Conservation (phyloP, 1,284 basidiomycete species). For the Spongispora temasekensis region DNA sequence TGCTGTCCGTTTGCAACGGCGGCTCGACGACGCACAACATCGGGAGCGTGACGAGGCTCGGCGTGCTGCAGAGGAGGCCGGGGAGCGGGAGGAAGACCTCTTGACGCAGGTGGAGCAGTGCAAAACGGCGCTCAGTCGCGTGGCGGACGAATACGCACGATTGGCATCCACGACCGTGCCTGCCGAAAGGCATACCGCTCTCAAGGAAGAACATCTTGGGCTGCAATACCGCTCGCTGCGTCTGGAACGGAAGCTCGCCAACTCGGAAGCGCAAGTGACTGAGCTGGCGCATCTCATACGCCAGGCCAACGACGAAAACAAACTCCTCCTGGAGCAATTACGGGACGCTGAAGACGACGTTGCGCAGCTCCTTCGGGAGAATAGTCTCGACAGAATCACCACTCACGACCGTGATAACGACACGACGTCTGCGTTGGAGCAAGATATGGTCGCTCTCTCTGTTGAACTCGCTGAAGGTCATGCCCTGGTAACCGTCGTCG, state of each 20-base stretch:
- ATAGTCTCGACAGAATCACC: neutral
- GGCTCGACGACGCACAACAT: conserved; percentile 31
- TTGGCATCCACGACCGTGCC: conserved; percentile 55
- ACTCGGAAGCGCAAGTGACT: conserved; percentile 64
- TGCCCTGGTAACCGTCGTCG: conserved; percentile 13
- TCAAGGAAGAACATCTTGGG: conserved; percentile 44
- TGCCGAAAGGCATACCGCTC: conserved; percentile 38
- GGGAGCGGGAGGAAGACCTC: conserved; percentile 42
- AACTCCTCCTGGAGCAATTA: conserved; percentile 44
- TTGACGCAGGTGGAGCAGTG: conserved; percentile 52
- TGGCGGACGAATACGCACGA: conserved; percentile 59
- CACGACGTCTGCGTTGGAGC: conserved; percentile 14
- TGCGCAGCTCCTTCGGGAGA: conserved; percentile 21
- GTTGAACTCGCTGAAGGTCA: conserved; percentile 20
- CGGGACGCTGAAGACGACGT: conserved; percentile 45
- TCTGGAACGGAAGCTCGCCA: conserved; percentile 66
- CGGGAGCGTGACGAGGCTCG: conserved; percentile 35
- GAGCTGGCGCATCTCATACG: conserved; percentile 66
- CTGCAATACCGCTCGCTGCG: conserved; percentile 50
- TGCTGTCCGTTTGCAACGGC: conserved; percentile 37
- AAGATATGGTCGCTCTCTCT: conserved; percentile 19
- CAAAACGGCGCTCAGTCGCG: conserved; percentile 43
- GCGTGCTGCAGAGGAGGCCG: conserved; percentile 27
- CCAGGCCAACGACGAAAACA: conserved; percentile 53
- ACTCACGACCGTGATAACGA: conserved; percentile 1